These are phyloP conservation scores for Pythium aristosporum DNA, from an alignment of 352 stramenopile genomes.

Conservation along the genomic window DNA sequence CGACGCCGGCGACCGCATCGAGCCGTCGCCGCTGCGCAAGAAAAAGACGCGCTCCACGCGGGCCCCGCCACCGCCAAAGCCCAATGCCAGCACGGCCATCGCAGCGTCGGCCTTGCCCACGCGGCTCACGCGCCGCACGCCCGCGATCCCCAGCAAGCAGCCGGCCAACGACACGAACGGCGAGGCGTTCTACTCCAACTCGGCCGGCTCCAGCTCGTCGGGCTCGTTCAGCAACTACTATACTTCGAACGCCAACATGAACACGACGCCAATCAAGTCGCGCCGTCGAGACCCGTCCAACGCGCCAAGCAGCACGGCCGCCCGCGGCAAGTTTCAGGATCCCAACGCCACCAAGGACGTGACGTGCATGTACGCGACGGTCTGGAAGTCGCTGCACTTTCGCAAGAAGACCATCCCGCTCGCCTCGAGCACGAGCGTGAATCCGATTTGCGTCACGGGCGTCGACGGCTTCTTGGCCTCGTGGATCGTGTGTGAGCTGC, in stretches of 20 bases:
- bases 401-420: constrained; percentile 82
- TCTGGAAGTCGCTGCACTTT: constrained; percentile 83
- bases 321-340: constrained; percentile 9
- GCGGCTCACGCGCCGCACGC: constrained; percentile 17
- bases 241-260: constrained; percentile 19
- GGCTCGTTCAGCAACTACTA: constrained; percentile 30
- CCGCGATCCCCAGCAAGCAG: constrained; percentile 18
- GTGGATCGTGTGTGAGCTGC: constrained; percentile 83
- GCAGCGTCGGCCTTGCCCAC: constrained; percentile 22
- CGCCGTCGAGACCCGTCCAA: constrained; percentile 21
- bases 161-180: constrained; percentile 1
- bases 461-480: constrained; percentile 85
- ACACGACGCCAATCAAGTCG: constrained; percentile 24
- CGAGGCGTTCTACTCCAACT: constrained; percentile 33
- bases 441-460: constrained; percentile 85
- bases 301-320: background rate
- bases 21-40: constrained; percentile 26
- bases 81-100: constrained; percentile 5
- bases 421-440: constrained; percentile 66
- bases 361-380: constrained; percentile 67
- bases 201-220: constrained; percentile 27
- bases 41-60: constrained; percentile 30
- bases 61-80: constrained; percentile 22
- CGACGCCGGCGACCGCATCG: constrained; percentile 35
- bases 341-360: constrained; percentile 16